Evolutionary conservation across 1,284 basidiomycete species (phyloP), one percentile per base, ranked within the genome.

Genomic region (Thelephora terrestris): DNA sequence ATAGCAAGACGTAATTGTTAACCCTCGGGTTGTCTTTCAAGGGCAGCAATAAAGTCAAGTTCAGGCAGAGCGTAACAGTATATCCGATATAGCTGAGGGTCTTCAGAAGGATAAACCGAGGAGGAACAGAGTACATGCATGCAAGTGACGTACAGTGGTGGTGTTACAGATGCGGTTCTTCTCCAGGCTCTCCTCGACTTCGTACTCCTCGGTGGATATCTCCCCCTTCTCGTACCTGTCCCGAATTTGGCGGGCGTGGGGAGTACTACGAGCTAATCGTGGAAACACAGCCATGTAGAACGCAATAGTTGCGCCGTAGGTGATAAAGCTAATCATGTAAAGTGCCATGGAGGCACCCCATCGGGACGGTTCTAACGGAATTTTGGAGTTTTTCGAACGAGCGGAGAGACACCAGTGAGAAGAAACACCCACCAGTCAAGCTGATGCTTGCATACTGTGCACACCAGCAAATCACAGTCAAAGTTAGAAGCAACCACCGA

Each of bases 91-190:
- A 89, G 60, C 79, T 86, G 58, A 89, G 83, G 46, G 73, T 77
- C 84, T 87, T 47, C 20, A 43, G 39, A 25, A 40, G 18, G 17
- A 12, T 9, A 23, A 17, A 34, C n/a, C 37, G 10, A 20, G 16
- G 29, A 44, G 24, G 5, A 42, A 7, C 24, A 45, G 21, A 38
- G 56, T 61, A 54, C 10, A 40, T 5, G 9, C 10, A n/a, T 9
- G 10, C 5, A 5, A 7, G 37, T 5, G 17, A 58, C 76, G 53
- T 48, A 91, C 84, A 12, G 87, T 90, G 55, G 82, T 83, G 54
- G 89, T 86, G 57, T 93, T 93, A 58, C 85, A 85, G 52, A 93
- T 85, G 47, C 84, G 70, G 58, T 90, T 92, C 70, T 89, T 86
- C 66, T 90, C 82, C 45, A 92, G 59, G 48, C 81, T 85, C 58